These are phyloP conservation scores for Favolaschia claudopus DNA, from an alignment of 768 basidiomycete species.

Conservation along the genomic window DNA sequence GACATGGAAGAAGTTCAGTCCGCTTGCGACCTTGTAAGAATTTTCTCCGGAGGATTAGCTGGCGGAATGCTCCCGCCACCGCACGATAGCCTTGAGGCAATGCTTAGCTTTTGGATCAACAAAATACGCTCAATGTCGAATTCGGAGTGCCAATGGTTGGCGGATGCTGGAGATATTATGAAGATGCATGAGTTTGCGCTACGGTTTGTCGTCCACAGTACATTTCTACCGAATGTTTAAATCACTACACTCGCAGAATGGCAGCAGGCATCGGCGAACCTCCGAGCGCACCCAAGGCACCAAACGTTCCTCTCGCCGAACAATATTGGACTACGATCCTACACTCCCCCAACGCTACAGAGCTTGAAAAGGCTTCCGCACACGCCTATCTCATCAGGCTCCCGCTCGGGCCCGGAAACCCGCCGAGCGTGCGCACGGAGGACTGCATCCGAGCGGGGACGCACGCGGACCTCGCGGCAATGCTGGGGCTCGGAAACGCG, in stretches of 20 bases:
- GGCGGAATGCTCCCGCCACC: too few species aligned
- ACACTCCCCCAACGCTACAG: neutral
- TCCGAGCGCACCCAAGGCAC: too few species aligned
- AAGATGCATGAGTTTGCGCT: slow-evolving; percentile 1
- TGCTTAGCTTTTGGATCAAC: slow-evolving; percentile 1
- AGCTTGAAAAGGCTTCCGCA: neutral
- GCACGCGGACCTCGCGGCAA: slow-evolving; percentile 1
- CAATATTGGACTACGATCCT: neutral
- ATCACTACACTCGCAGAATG: neutral
- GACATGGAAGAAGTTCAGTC: too few species aligned
- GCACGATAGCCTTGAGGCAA: too few species aligned
- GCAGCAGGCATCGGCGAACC: slow-evolving; percentile 1
- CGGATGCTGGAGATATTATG: neutral
- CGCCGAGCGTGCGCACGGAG: neutral
- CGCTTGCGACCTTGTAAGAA: too few species aligned
- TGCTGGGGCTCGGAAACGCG: neutral
- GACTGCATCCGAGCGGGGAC: neutral
- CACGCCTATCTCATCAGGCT: neutral
- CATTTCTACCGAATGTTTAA: neutral
- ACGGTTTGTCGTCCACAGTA: neutral
- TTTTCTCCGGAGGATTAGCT: too few species aligned
- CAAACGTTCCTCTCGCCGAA: neutral
- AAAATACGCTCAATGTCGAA: neutral
- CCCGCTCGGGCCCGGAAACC: neutral
- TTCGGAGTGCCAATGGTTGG: neutral